A percentile compares a stretch with the other conserved stretches of the same genome.
phyloP scores from a whole-genome alignment of 2,329 filamentous ascomycete species.

The Ceratocystis variospora region DNA sequence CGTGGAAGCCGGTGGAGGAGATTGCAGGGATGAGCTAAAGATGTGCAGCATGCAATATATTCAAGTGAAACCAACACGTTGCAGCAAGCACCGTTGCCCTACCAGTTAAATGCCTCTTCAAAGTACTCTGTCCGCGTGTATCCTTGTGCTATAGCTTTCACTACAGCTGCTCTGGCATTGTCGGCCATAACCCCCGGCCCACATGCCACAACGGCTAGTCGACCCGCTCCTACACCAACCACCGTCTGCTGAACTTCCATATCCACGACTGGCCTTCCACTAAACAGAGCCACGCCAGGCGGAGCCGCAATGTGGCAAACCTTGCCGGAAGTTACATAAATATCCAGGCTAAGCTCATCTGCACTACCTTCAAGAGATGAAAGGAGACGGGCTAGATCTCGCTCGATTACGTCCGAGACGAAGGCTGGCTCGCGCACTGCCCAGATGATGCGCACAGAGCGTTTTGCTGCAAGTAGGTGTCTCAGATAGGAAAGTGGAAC shows the following conservation, averaged over 20 bases:
- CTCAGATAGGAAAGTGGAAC: slow-evolving; percentile 30
- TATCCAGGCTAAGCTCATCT: slow-evolving; percentile 22
- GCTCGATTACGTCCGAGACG: slow-evolving; percentile 26
- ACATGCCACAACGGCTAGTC: slow-evolving; percentile 32
- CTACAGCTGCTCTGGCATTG: slow-evolving; percentile 29
- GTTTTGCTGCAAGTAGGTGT: slow-evolving; percentile 22
- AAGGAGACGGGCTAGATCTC: slow-evolving; percentile 17
- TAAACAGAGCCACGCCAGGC: slow-evolving; percentile 21
- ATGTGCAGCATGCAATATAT: not conserved
- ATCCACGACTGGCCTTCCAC: slow-evolving; percentile 27
- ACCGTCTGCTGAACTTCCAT: slow-evolving; percentile 25
- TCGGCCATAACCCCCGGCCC: slow-evolving; percentile 35
- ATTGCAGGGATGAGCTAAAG: slow-evolving; percentile 2
- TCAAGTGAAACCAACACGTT: not conserved
- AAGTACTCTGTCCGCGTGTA: slow-evolving; percentile 29
- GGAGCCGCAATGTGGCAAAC: not conserved
- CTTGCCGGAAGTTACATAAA: slow-evolving; percentile 27
- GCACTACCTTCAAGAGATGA: not conserved
- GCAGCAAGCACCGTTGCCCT: not conserved
- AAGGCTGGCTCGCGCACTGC: slow-evolving; percentile 31
- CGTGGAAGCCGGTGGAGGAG: slow-evolving; percentile 13
- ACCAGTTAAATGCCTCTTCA: slow-evolving; percentile 34
- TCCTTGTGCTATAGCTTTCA: slow-evolving; percentile 24
- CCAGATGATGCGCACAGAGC: slow-evolving; percentile 30
- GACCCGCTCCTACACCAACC: slow-evolving; percentile 21